Evolutionary conservation across 768 basidiomycete genomes (phyloP).

Genomic region (Mycena epipterygia): DNA sequence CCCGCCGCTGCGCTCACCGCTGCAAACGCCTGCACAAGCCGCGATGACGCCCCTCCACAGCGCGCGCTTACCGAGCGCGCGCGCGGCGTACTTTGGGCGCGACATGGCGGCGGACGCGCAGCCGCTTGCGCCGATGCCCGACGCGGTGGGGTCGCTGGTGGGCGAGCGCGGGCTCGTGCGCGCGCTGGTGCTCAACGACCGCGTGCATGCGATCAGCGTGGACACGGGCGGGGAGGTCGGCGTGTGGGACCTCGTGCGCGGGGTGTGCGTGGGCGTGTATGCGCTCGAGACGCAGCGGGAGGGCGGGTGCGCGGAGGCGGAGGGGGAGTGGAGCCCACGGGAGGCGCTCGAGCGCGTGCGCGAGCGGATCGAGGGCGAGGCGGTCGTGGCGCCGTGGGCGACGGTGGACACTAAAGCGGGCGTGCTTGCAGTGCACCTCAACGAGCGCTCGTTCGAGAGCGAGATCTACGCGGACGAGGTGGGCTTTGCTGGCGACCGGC

Average conservation of each 20-base stretch:
- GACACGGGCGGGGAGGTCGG: conserved; percentile 91
- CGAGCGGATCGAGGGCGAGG: conserved; percentile 96
- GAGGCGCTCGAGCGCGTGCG: conserved; percentile 91
- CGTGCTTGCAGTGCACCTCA: conserved; percentile 88
- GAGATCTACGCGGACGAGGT: conserved; percentile 97
- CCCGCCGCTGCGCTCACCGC: conserved; percentile 52
- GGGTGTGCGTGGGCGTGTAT: conserved; percentile 81
- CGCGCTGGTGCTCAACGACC: conserved; percentile 86
- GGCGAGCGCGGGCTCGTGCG: conserved; percentile 90
- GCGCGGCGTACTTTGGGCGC: conserved; percentile 71
- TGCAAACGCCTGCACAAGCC: conserved; percentile 44
- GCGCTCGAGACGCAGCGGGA: conserved; percentile 63
- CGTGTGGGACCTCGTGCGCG: conserved; percentile 92
- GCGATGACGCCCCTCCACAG: conserved; percentile 36
- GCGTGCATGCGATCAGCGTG: conserved; percentile 91
- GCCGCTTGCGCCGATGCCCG: conserved; percentile 68
- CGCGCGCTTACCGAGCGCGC: conserved; percentile 50
- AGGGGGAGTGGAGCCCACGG: conserved; percentile 73
- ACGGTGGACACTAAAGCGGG: conserved; percentile 92
- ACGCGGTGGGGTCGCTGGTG: conserved; percentile 67
- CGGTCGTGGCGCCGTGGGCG: conserved; percentile 87
- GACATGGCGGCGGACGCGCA: conserved; percentile 88
- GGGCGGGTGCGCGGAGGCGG: conserved; percentile 35
- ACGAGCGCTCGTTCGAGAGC: conserved; percentile 91
- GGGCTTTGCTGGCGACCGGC: conserved; percentile 71